These are phyloP conservation scores for Penicillium concentricum DNA, from an alignment of 2,329 filamentous ascomycete genomes.

Conservation along the genomic window DNA sequence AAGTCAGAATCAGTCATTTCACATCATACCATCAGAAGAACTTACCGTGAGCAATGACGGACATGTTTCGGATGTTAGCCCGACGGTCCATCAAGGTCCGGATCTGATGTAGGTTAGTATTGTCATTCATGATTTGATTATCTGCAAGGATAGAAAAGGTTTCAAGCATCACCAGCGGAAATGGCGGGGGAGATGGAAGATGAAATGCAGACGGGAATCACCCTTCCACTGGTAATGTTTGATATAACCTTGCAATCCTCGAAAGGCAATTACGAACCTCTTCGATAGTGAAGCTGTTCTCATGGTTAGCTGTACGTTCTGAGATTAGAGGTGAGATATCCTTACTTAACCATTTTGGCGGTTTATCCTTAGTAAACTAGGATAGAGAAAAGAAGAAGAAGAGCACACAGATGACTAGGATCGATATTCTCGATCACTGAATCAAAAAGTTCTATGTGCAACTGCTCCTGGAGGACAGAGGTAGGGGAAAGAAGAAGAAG, in stretches of 20 bases:
- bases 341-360: slow-evolving; percentile 99
- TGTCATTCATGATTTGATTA: slow-evolving; percentile 21
- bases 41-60: slow-evolving; percentile 96
- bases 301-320: neutral
- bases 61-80: slow-evolving; percentile 86
- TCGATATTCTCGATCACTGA: slow-evolving; percentile 46
- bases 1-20: slow-evolving; percentile 7
- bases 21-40: slow-evolving; percentile 7
- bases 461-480: slow-evolving; percentile 37
- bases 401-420: slow-evolving; percentile 44
- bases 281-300: slow-evolving; percentile 90
- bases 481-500: slow-evolving; percentile 28
- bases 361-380: slow-evolving; percentile 50
- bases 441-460: slow-evolving; percentile 41
- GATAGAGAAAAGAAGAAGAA: slow-evolving; percentile 32
- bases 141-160: neutral
- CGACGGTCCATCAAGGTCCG: slow-evolving; percentile 50
- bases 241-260: neutral
- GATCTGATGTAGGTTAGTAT: slow-evolving; percentile 33
- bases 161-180: neutral
- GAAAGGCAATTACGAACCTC: slow-evolving; percentile 55
- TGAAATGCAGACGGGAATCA: too few species aligned
- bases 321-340: neutral
- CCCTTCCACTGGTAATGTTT: neutral
- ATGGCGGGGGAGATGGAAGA: neutral